Evolutionary conservation across 805 yeast genomes (phyloP), one percentile per base, ranked within the genome.

Genomic region (Candida tammaniensis): DNA sequence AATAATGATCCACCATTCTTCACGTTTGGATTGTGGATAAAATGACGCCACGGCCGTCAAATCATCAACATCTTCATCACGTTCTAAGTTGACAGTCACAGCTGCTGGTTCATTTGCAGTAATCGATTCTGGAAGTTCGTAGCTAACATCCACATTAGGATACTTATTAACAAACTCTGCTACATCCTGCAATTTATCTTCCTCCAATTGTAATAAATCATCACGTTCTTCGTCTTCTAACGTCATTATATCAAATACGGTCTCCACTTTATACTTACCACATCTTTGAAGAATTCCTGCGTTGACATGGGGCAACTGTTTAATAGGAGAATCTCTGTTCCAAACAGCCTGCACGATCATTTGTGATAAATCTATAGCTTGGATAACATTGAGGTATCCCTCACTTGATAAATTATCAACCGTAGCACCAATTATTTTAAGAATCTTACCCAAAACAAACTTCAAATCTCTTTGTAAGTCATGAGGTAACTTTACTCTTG

Each of bases 151-250:
- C 35, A 93, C 67, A 51, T 84, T 85, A 10, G 98, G 98, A 56
- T 84, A 93, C 42, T 74, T 77, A 58, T 93, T 93, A 35, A 88
- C 95, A 65, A 91, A 93, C 12, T 77, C 77, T 0, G 97, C 97
- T 31, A 91, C 88, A 16, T 68, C 70, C 24, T 70, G 64, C 47
- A 89, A 59, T 40, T 77, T 62, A 2, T 54, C 54, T 2, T 73
- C 76, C 8, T 66, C 58, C 42, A 81, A 60, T 14, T 74, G 77
- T 40, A 91, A 61, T 1, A 89, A 61, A 10, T 70, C 69, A 33
- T 75, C 80, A 35, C 91, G 64, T 38, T 55, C 86, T 36, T 87
- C 82, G 57, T 91, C 95, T 38, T 86, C 95, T 61, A 87, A 54
- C 1, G 78, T 64, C 82, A 73, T 82, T 22, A 91, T 70, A 59